Evolutionary conservation across 1,139 yeast genomes (phyloP).

Genomic region (Taiozyma sp.): DNA sequence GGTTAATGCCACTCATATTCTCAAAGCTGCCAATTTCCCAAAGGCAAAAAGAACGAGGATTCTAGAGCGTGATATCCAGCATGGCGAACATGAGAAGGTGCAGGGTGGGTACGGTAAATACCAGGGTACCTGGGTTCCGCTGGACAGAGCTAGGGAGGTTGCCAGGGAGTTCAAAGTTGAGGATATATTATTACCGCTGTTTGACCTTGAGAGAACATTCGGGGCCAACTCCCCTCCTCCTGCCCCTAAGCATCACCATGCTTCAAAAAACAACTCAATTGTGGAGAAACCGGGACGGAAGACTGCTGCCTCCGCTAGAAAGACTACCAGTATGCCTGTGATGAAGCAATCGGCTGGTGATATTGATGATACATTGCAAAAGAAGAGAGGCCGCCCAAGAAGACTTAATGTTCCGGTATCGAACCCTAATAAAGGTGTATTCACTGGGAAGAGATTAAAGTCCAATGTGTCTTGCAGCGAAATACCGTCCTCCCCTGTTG

Average conservation of each 20-base stretch:
- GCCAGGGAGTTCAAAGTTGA: constrained; percentile 74
- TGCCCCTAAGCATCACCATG: constrained; percentile 81
- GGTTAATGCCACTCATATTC: constrained; percentile 97
- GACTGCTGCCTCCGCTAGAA: constrained; percentile 17
- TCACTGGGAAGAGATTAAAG: constrained; percentile 14
- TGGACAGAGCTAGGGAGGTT: constrained; percentile 48
- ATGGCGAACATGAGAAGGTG: constrained; percentile 86
- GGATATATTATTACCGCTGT: constrained; percentile 61
- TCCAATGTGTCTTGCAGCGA: not conserved
- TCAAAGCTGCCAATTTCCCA: constrained; percentile 92
- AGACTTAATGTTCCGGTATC: constrained; percentile 25
- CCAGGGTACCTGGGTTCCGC: constrained; percentile 98
- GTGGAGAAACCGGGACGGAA: constrained; percentile 15
- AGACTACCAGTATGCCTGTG: constrained; percentile 21
- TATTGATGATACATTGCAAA: constrained; percentile 5
- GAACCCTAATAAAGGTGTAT: constrained; percentile 22
- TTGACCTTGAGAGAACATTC: constrained; percentile 54
- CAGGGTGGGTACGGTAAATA: constrained; percentile 98
- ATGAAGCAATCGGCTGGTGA: constrained; percentile 17
- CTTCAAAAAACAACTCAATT: constrained; percentile 31
- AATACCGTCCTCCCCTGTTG: not conserved
- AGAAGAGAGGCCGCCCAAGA: constrained; percentile 46
- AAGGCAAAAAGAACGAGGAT: constrained; percentile 92
- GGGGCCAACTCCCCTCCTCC: constrained; percentile 73
- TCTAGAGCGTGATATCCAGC: constrained; percentile 86